A percentile compares a stretch with the other conserved stretches of the same genome.
Evolutionary conservation across 768 basidiomycete genomes (phyloP).

Genomic region (Trametes villosa): DNA sequence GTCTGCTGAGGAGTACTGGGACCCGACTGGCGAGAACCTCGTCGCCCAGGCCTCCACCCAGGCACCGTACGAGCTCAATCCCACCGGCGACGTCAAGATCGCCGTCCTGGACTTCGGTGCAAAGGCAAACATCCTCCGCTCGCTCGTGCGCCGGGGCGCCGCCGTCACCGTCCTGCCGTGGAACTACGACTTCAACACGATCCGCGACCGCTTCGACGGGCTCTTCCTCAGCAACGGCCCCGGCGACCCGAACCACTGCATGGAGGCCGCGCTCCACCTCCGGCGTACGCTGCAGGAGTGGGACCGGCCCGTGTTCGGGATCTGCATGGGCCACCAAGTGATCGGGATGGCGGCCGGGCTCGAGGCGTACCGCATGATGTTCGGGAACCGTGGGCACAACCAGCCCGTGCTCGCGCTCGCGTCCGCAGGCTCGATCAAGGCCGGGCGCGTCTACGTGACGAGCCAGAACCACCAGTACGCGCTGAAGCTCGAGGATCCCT

Average conservation of each 20-base stretch:
- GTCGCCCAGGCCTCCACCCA: constrained; percentile 93
- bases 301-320: constrained; percentile 94
- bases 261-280: constrained; percentile 81
- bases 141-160: constrained; percentile 88
- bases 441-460: constrained; percentile 96
- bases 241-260: constrained; percentile 89
- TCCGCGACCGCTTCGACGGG: constrained; percentile 91
- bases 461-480: constrained; percentile 99
- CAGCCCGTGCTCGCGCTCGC: constrained; percentile 97
- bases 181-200: constrained; percentile 94
- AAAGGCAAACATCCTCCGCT: constrained; percentile 96
- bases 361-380: constrained; percentile 97
- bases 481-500: constrained; percentile 89
- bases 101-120: constrained; percentile 97
- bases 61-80: constrained; percentile 82
- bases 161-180: constrained; percentile 95
- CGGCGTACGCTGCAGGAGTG: constrained; percentile 85
- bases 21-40: constrained; percentile 89
- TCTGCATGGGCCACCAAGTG: constrained; percentile 99
- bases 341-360: constrained; percentile 97
- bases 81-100: constrained; percentile 84
- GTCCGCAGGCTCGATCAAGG: constrained; percentile 90
- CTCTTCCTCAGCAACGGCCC: constrained; percentile 97
- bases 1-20: constrained; percentile 79
- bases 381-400: constrained; percentile 99